phyloP scores from a whole-genome alignment of 2,329 filamentous ascomycete genomes.

The Dothistroma septosporum region DNA sequence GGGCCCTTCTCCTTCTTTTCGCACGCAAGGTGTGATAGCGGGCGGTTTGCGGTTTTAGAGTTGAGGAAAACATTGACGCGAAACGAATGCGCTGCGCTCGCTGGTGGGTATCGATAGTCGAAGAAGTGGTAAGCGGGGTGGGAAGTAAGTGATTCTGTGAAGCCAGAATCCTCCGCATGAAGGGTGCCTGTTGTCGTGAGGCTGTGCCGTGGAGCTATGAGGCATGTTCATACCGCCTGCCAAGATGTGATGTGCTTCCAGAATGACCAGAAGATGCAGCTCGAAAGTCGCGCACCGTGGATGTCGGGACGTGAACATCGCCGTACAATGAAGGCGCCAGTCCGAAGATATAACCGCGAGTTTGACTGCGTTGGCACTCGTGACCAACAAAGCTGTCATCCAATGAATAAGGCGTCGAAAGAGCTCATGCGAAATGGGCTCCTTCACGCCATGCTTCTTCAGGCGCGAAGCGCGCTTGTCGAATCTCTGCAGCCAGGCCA shows the following conservation, averaged over 20 bases:
- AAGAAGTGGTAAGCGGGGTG: background rate
- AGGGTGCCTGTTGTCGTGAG: background rate
- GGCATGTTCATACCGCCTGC: background rate
- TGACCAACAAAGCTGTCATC: background rate
- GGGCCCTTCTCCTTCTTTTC: background rate
- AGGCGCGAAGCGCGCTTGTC: background rate
- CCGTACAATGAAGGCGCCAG: background rate
- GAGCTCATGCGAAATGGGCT: background rate
- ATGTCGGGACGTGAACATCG: background rate
- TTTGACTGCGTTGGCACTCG: background rate
- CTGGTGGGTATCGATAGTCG: background rate
- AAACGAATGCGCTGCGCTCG: background rate
- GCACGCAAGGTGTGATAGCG: background rate
- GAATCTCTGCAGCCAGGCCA: background rate
- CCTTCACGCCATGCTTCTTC: background rate
- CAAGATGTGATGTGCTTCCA: background rate
- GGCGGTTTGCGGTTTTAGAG: background rate
- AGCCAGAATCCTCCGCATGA: background rate
- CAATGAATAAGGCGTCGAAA: background rate
- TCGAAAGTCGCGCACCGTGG: background rate
- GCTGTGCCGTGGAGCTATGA: background rate
- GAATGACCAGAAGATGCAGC: background rate
- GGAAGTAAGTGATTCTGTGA: background rate
- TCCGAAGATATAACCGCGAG: background rate
- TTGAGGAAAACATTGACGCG: background rate